Base-by-base conservation (phyloP, 2,329 filamentous ascomycete species). In the Neopestalotiopsis clavispora region DNA sequence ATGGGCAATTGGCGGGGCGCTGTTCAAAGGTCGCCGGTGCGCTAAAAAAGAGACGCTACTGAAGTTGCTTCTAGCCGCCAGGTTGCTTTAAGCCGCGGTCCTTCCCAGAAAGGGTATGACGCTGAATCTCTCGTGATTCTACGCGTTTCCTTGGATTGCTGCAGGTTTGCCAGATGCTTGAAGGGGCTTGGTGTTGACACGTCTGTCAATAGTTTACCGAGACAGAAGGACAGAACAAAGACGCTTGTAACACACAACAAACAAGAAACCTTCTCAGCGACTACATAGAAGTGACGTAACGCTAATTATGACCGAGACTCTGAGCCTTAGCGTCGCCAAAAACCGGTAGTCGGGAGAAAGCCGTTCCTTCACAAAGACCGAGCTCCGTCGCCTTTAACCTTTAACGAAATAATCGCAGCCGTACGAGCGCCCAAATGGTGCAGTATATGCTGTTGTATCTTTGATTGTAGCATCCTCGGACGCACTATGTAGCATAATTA, bases 41-140 rank as follows among this genome's bases (percentile, higher is more conserved):
- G 28, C 32, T 34, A 40, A 23, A 9, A 20, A 34, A 34, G 58
- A 34, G 59, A 30, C 34, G 10, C 34, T 38, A 38, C 6, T 38
- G 34, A 3, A 10, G 34, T 10, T 38, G 6, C 34, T 38, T 38
- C 34, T 10, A 38, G 34, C 34, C 34, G 34, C 34, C 34, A 38
- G 34, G 5, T 7, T 7, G 34, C 10, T 10, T 38, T 0, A 7
- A 38, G 34, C 34, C 34, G 57, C 23, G 10, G 57, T 59, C 59
- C 32, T 62, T 62, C 59, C 59, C 34, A 62, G 59, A 40, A 61
- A 38, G 20, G 59, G 59, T 62, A 62, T 42, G 59, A 62, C 17
- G 32, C 34, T 62, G 13, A 40, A 38, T 17, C 59, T 30, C 20
- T 17, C 6, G 14, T 56, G 17, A 56, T 23, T 17, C 49, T n/a